Base-by-base conservation (phyloP, 345 rosid species). In the Anastatica hierochuntica region DNA sequence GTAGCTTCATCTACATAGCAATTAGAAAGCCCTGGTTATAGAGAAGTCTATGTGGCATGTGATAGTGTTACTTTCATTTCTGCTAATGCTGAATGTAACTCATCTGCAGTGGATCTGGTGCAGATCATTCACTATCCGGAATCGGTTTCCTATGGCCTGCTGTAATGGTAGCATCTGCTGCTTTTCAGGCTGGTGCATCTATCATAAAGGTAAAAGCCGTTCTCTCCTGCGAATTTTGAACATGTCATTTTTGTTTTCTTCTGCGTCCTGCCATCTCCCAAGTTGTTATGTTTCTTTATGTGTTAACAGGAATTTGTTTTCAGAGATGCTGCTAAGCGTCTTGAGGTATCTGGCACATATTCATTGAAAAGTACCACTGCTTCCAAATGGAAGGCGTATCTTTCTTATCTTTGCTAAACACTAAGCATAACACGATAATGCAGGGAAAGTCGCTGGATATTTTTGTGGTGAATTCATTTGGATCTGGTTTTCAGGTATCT, bases 401-500 rank as follows among this genome's bases (percentile, higher is more conserved):
- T 43, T 20, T 30, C 47, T 49, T 27, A n/a, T 55, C 36, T 30
- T 63, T 56, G 3, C 45, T 64, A 30, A 66, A 36, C 12, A 36
- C 48, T 55, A 18, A 48, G 56, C 41, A 10, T 13, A 49, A 23
- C 40, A 43, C 40, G 45, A 43, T 48, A 50, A 35, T 33, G 16
- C 80, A 67, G 97, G 92, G 87, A 33, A 85, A 81, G 66, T 85
- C 97, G 17, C 78, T 89, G 60, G 97, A 89, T 78, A 74, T 89
- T 68, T 85, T 89, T 69, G 97, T 83, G 30, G 95, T 89, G 56
- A 85, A 89, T 64, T 85, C 95, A 45, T 83, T 83, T 58, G 95
- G 97, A 67, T 89, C 97, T 60, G 97, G 94, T 50, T 89, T 83
- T 79, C 94, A 89, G 88, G 95, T 83, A 74, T 53, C 39, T 59